A percentile compares a stretch with the other conserved stretches of the same genome.
These are phyloP conservation scores for Elongisporangium prolatum DNA, from an alignment of 352 stramenopile species.

Conservation along the genomic window DNA sequence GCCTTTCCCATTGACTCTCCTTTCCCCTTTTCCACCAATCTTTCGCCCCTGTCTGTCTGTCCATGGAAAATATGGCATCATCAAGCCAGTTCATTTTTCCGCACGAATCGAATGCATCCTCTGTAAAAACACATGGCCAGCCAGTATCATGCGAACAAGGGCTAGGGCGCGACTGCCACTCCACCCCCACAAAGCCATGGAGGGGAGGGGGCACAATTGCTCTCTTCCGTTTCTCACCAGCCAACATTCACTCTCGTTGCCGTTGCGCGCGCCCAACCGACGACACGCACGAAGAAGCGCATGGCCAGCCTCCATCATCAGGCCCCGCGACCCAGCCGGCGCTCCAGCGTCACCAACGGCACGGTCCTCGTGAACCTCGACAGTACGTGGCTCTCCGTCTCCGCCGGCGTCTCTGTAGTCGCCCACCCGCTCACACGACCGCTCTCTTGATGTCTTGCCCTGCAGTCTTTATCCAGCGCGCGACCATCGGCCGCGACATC, in stretches of 20 bases:
- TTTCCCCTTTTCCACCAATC: not conserved
- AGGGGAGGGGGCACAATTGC: not conserved
- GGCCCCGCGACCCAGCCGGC: constrained; percentile 16
- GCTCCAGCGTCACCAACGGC: constrained; percentile 17
- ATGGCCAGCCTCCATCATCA: constrained; percentile 6
- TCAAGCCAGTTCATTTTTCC: not conserved
- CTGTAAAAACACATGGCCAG: not conserved
- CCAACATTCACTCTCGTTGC: not conserved
- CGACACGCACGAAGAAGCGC: not conserved
- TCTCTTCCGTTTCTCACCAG: not conserved
- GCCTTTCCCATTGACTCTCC: not conserved
- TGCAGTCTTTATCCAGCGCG: constrained; percentile 56
- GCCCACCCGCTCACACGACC: not conserved
- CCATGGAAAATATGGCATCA: not conserved
- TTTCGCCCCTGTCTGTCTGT: too few species aligned
- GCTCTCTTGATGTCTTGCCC: not conserved
- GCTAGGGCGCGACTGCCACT: not conserved
- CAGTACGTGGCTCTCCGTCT: constrained; percentile 16
- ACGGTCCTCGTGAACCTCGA: constrained; percentile 74
- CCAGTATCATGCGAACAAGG: not conserved
- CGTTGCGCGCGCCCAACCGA: not conserved
- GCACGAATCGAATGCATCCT: not conserved
- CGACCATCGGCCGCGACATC: constrained; percentile 73
- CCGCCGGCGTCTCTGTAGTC: not conserved
- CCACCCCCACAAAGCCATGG: not conserved